Conservation (phyloP, 768 basidiomycete species). For the Omphalotus guepiniiformis region DNA sequence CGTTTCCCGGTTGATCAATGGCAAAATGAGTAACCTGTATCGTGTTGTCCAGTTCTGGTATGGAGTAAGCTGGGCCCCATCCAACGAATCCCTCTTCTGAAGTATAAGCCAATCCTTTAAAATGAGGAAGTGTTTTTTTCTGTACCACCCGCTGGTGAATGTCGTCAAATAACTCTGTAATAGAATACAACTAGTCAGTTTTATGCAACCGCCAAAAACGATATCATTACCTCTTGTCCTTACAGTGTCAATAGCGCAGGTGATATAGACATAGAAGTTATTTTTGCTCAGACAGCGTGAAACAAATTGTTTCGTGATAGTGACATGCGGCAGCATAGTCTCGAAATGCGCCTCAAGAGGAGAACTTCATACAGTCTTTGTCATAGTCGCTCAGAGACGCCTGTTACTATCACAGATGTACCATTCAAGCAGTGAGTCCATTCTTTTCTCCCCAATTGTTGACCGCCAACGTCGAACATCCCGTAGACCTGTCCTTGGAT, state of each 20-base stretch:
- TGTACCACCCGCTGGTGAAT: no score
- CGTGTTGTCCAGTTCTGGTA: no score
- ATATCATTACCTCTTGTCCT: no score
- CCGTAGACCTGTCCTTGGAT: constrained; percentile 93
- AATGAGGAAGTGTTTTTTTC: no score
- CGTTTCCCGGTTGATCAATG: no score
- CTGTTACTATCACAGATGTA: constrained; percentile 87
- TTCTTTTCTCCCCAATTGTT: constrained; percentile 76
- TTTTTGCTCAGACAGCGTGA: constrained; percentile 88
- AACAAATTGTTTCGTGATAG: constrained; percentile 75
- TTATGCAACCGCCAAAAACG: no score
- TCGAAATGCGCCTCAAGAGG: constrained; percentile 60
- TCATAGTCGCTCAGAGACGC: constrained; percentile 94
- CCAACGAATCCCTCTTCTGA: no score
- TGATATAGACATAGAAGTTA: constrained; percentile 89
- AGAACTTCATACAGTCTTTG: constrained; percentile 96
- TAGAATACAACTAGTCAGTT: no score
- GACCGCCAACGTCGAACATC: constrained; percentile 86
- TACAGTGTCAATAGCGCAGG: constrained; percentile 95
- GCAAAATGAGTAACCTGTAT: no score
- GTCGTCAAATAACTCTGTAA: no score
- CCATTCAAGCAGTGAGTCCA: constrained; percentile 92
- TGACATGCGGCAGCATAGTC: constrained; percentile 91
- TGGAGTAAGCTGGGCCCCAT: no score
- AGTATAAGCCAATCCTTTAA: no score